phyloP scores from a whole-genome alignment of 257 asterid genomes.

The Solanum pennellii region DNA sequence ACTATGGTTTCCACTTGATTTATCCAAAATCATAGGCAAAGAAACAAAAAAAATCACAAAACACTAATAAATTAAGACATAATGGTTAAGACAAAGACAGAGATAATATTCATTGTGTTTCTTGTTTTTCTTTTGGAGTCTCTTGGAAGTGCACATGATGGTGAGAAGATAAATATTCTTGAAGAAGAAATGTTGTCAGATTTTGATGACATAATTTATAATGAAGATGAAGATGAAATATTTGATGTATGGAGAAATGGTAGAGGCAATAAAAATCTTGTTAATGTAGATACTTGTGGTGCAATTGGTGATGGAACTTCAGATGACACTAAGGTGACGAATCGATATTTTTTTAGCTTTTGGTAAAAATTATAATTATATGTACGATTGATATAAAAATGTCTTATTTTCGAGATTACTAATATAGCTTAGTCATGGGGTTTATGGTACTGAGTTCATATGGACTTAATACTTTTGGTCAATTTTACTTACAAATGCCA shows the following conservation, averaged over 20 bases:
- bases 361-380: background rate
- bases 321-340: constrained; percentile 71
- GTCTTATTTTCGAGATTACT: background rate
- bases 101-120: constrained; percentile 28
- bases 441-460: background rate
- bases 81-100: constrained; percentile 33
- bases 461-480: background rate
- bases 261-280: constrained; percentile 30
- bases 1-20: constrained; percentile 20
- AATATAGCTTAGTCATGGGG: background rate
- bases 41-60: background rate
- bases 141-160: constrained; percentile 9
- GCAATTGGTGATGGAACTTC: constrained; percentile 88
- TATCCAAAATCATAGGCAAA: constrained; percentile 16
- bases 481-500: background rate
- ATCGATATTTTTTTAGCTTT: background rate
- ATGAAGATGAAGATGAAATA: constrained; percentile 18
- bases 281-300: constrained; percentile 77
- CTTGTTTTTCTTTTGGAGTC: constrained; percentile 26
- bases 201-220: background rate
- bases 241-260: constrained; percentile 23
- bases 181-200: background rate
- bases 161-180: background rate
- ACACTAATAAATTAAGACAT: constrained; percentile 4
- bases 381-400: background rate